These are phyloP conservation scores for Thalassiosira gravida DNA, from an alignment of 352 stramenopile species.

Conservation along the genomic window DNA sequence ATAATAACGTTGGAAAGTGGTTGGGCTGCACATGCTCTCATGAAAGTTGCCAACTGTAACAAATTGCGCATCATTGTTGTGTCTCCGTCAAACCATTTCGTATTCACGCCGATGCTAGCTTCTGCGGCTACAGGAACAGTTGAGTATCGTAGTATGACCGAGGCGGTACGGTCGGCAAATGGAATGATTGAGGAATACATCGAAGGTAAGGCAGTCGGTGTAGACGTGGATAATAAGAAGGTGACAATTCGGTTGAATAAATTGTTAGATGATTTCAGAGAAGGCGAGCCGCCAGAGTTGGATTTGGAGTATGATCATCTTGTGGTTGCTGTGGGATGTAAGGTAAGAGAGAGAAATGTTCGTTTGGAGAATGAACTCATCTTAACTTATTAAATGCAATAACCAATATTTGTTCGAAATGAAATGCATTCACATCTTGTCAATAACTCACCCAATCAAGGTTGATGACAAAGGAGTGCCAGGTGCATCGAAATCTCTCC, in stretches of 20 bases:
- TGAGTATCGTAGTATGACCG: constrained; percentile 83
- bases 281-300: constrained; percentile 51
- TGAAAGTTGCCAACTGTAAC: constrained; percentile 61
- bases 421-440: no score
- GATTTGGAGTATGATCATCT: constrained; percentile 86
- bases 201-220: constrained; percentile 71
- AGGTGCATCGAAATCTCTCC: constrained; percentile 74
- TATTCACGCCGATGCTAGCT: constrained; percentile 86
- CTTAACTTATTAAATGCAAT: no score
- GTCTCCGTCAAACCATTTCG: constrained; percentile 78
- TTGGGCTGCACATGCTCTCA: constrained; percentile 50
- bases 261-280: constrained; percentile 36
- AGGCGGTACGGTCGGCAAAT: constrained; percentile 82
- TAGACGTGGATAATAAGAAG: constrained; percentile 69
- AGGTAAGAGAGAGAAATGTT: constrained; percentile 67
- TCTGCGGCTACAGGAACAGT: constrained; percentile 77
- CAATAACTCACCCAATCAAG: constrained; percentile 13
- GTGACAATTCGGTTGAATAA: constrained; percentile 46
- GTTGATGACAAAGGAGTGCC: constrained; percentile 75
- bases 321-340: constrained; percentile 80
- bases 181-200: constrained; percentile 76
- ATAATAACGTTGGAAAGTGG: constrained; percentile 30
- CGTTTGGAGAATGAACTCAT: no score
- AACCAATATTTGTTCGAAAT: no score
- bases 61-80: constrained; percentile 71